Conservation (phyloP, 2,329 filamentous ascomycete species). For the Thelonectria blattea region DNA sequence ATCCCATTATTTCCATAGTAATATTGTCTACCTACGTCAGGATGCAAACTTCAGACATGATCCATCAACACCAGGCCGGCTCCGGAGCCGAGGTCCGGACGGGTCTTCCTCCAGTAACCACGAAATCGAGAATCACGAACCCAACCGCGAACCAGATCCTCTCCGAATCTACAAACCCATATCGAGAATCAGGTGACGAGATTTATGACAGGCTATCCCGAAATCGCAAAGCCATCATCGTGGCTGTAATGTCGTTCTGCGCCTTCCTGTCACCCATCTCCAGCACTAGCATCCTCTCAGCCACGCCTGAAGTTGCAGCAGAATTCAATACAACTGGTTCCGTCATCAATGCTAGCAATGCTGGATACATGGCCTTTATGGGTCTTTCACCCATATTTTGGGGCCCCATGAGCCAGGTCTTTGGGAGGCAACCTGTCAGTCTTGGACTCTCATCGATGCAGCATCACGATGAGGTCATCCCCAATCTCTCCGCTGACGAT, state of each 20-base stretch:
- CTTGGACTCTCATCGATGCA: neutral
- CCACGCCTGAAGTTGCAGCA: constrained; percentile 74
- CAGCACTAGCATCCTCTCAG: constrained; percentile 75
- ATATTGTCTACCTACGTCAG: neutral
- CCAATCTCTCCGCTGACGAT: neutral
- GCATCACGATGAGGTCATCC: neutral
- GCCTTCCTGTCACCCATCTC: constrained; percentile 78
- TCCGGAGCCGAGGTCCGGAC: neutral
- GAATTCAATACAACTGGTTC: constrained; percentile 69
- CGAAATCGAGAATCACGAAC: neutral
- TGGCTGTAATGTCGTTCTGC: constrained; percentile 73
- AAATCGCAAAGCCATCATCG: constrained; percentile 70
- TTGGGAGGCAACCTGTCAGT: constrained; percentile 63
- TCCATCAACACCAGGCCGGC: neutral
- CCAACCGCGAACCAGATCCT: neutral
- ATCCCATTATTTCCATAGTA: neutral
- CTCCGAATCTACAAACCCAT: constrained; percentile 14
- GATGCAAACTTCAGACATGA: constrained; percentile 4
- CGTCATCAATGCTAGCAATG: constrained; percentile 77
- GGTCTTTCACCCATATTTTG: constrained; percentile 73
- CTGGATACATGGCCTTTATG: constrained; percentile 76
- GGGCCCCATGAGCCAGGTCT: constrained; percentile 73
- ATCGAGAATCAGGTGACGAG: constrained; percentile 49
- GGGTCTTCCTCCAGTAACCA: neutral
- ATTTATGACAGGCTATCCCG: constrained; percentile 69